These are phyloP conservation scores for Pisolithus thermaeus DNA, from an alignment of 1,284 basidiomycete species.

Conservation along the genomic window DNA sequence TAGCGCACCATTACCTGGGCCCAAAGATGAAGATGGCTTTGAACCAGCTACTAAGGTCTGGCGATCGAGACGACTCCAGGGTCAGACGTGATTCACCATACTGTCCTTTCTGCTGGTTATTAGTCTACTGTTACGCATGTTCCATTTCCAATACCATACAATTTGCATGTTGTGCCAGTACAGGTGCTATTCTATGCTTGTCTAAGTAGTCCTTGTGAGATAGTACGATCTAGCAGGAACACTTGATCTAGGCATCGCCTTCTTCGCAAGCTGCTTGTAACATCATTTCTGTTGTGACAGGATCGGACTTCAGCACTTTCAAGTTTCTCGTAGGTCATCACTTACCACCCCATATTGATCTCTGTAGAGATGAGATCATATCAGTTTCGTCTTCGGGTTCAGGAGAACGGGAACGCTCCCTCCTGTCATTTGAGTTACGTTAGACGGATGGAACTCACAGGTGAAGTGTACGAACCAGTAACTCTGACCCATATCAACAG, in stretches of 20 bases:
- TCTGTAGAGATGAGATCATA: slow-evolving; percentile 55
- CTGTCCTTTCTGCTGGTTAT: background rate
- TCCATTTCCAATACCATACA: slow-evolving; percentile 10
- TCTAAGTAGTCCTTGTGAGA: slow-evolving; percentile 10
- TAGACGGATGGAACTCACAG: slow-evolving; percentile 7
- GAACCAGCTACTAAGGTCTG: slow-evolving; percentile 51
- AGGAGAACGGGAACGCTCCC: slow-evolving; percentile 42
- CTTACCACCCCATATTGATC: slow-evolving; percentile 66
- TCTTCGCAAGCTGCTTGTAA: slow-evolving; percentile 15
- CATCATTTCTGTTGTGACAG: slow-evolving; percentile 15
- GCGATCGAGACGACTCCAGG: slow-evolving; percentile 31
- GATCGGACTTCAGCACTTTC: background rate
- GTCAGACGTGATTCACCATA: slow-evolving; percentile 5
- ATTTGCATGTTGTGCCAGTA: slow-evolving; percentile 10
- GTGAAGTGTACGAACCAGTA: slow-evolving; percentile 36
- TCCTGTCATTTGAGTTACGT: slow-evolving; percentile 26
- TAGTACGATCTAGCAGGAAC: slow-evolving; percentile 1
- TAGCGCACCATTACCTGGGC: slow-evolving; percentile 29
- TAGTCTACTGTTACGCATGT: slow-evolving; percentile 4
- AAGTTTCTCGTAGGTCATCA: slow-evolving; percentile 4
- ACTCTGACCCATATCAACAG: slow-evolving; percentile 45
- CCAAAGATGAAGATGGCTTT: slow-evolving; percentile 65
- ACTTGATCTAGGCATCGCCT: slow-evolving; percentile 1
- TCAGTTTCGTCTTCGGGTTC: slow-evolving; percentile 49
- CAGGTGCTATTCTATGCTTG: slow-evolving; percentile 7